Base-by-base conservation (phyloP, 192 early-diverging fungal species). In the Coemansia sp. region DNA sequence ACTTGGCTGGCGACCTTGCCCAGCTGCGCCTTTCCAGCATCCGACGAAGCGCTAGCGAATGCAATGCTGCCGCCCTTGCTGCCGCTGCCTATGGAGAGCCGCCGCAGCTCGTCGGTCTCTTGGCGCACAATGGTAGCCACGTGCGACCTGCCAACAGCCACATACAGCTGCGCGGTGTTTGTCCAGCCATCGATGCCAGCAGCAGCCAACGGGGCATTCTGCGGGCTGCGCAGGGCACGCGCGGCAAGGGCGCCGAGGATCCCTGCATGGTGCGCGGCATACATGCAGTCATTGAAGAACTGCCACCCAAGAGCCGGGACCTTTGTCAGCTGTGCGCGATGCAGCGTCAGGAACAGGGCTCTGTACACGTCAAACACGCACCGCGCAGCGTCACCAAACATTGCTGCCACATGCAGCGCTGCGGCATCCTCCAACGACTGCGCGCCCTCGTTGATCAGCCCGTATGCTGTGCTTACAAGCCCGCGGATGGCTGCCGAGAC, bases 271-370 rank as follows among this genome's bases (percentile, higher is more conserved):
- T 81, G 73, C 5, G 78, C 69, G n/a, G 63, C 69, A 41, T 81
- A 81, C 66, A 81, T 39, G 48, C 73, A 75, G 78, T 76, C 78
- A 60, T 72, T 76, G 67, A 62, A 58, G 49, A 72, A 73, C 63
- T 72, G 78, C 70, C 73, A 81, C 15, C 69, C 73, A 18, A 81
- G 61, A 48, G 73, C 68, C 1, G 78, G 78, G 0, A 72, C 59
- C 26, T 39, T 67, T 18, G 52, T 58, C 8, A 81, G 67, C 66
- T 75, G 64, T 9, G 69, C 36, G 11, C 63, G 59, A 21, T 81
- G 78, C 2, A 81, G 53, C n/a, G 46, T 52, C 21, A 62, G 60
- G 24, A 69, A 72, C 48, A 81, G 60, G 48, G 57, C 66, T 30
- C 63, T 26, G 49, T 68, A 74, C 33, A 68, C 14, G 21, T 68